Evolutionary conservation across 352 stramenopile genomes (phyloP), one percentile per base, ranked within the genome.

Genomic region (Pythium guiyangense): DNA sequence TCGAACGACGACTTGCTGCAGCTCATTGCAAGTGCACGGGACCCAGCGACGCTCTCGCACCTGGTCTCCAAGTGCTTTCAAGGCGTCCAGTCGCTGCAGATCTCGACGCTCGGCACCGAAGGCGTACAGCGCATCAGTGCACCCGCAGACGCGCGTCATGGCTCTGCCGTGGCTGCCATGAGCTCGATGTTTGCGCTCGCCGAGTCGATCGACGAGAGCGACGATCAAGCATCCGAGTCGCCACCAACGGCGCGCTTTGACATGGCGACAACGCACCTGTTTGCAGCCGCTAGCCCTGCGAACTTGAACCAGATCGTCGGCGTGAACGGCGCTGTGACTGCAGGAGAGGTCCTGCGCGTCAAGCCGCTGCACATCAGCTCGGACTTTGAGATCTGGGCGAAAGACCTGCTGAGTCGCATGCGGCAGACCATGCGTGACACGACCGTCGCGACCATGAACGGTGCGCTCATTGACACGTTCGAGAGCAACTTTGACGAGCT

Each of bases 301-400:
- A 27, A 54, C 3, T 39, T 70, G 18, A 62, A 73, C 48, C 69
- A 82, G 34, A 84, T 90, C 22, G 49, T 75, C 27, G 67, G 55
- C 3, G 62, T 90, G 20, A 55, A 64, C 15, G 77, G 77, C 0
- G 22, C 55, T 45, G 48, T 58, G 10, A 60, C 45, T 6, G 4
- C 35, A 1, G 63, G 62, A 18, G 75, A 88, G 48, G 48, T 58
- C 8, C 47, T 90, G 3, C 25, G 20, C 2, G 74, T 90, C 49
- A 74, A 71, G 12, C 39, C 73, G 0, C 47, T 90, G 25, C 66
- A 50, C 15, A 67, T 86, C 25, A 73, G 57, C 25, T 69, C 69
- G 14, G 79, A 69, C 18, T 67, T 73, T 9, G 74, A 90, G 52
- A 62, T 86, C 29, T 90, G 80, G 80, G 77, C 88, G 72, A 82